Conservation (phyloP, 1,284 basidiomycete species). For the Leccinum solheimii region DNA sequence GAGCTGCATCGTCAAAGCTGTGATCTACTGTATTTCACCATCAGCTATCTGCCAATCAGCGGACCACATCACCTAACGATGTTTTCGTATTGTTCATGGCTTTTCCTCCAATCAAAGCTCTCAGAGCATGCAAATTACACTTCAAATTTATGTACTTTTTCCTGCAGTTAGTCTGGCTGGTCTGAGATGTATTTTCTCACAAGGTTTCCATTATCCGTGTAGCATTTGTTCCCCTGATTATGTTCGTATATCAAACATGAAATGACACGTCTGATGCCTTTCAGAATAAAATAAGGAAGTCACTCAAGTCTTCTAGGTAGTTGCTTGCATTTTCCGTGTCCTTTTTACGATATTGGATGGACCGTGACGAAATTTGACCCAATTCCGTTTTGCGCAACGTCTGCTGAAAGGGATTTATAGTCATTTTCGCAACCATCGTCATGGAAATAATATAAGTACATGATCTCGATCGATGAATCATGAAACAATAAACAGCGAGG, state of each 20-base stretch:
- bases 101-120: no score
- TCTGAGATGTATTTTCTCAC: no score
- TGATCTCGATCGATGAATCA: constrained; percentile 6
- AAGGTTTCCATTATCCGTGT: no score
- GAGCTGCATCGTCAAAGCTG: constrained; percentile 8
- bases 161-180: no score
- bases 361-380: not conserved
- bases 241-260: not conserved
- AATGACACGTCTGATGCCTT: not conserved
- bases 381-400: not conserved
- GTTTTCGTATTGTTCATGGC: not conserved
- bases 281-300: not conserved
- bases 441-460: constrained; percentile 25
- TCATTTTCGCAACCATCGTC: constrained; percentile 8
- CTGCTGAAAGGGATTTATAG: not conserved
- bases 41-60: not conserved
- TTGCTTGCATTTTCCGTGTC: not conserved
- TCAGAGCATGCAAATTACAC: no score
- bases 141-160: no score
- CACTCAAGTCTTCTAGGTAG: not conserved
- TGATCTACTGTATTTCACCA: not conserved
- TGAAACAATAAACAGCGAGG: constrained; percentile 11
- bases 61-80: not conserved
- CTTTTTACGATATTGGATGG: not conserved
- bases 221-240: no score